Conservation (phyloP, 768 basidiomycete genomes). For the Multifurca ochricompacta region DNA sequence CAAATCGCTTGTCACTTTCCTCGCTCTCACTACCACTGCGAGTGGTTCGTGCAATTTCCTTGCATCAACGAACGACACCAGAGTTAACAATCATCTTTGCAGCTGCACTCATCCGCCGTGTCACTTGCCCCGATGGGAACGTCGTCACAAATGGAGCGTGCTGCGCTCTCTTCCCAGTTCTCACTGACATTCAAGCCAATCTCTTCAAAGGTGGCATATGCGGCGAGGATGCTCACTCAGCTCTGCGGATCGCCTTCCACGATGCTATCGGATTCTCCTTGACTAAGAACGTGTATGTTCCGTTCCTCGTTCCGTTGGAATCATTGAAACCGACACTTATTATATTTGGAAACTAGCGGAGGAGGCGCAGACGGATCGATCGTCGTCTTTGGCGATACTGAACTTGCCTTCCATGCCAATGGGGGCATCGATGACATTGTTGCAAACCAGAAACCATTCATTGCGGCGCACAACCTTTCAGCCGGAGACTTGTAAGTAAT, state of each 20-base stretch:
- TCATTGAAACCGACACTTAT: not conserved
- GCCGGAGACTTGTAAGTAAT: constrained; percentile 40
- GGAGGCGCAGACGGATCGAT: constrained; percentile 26
- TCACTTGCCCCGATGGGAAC: constrained; percentile 27
- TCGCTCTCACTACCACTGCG: constrained; percentile 14
- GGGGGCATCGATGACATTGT: constrained; percentile 21
- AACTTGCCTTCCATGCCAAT: constrained; percentile 21
- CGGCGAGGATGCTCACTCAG: constrained; percentile 27
- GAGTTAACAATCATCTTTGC: not conserved
- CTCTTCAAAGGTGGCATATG: constrained; percentile 27
- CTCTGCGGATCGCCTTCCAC: constrained; percentile 27
- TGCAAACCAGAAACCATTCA: constrained; percentile 28
- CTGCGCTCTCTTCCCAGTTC: constrained; percentile 27
- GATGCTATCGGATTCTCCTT: constrained; percentile 22
- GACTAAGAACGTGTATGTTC: not conserved
- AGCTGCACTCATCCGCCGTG: constrained; percentile 22
- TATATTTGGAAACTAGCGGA: constrained; percentile 10
- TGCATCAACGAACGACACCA: not conserved
- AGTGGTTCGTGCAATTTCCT: constrained; percentile 10
- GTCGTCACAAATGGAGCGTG: constrained; percentile 26
- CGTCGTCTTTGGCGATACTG: constrained; percentile 12
- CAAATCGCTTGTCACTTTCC: constrained; percentile 21
- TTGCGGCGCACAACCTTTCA: constrained; percentile 31
- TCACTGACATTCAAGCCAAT: constrained; percentile 28
- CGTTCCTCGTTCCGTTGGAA: not conserved